phyloP scores from a whole-genome alignment of 177 flowering plant species.

The Vitis hybrid region DNA sequence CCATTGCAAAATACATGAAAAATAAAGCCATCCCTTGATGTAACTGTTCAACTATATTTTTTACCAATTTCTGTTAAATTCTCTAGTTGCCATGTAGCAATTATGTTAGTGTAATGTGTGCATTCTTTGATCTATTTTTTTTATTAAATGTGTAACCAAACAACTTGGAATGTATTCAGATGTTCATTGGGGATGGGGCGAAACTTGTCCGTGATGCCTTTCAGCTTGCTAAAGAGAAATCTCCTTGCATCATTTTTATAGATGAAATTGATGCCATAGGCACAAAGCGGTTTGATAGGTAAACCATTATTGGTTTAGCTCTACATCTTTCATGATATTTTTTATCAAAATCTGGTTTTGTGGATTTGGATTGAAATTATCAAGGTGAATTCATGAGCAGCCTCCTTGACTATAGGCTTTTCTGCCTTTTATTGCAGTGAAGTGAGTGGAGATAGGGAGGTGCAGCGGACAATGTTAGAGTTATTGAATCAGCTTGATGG shows the following conservation, averaged over 20 bases:
- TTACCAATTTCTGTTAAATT: too few relatives aligned
- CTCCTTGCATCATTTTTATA: conserved; percentile 95
- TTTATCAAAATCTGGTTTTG: not conserved
- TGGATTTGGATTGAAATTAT: not conserved
- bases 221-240: conserved; percentile 92
- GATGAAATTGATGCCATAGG: conserved; percentile 99
- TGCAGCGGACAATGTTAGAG: conserved; percentile 96
- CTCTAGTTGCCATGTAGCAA: too few relatives aligned
- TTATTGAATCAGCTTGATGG: conserved; percentile 98
- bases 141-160: not conserved
- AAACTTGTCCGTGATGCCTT: conserved; percentile 98
- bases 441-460: conserved; percentile 98
- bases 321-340: not conserved
- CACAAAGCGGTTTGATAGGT: conserved; percentile 97
- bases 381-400: not conserved
- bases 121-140: too few relatives aligned
- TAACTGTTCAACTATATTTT: too few relatives aligned
- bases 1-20: too few relatives aligned
- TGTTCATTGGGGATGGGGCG: conserved; percentile 99
- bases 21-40: too few relatives aligned
- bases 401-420: not conserved
- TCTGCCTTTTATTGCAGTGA: conserved; percentile 57
- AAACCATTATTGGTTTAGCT: not conserved
- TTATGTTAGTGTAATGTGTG: too few relatives aligned
- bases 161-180: conserved; percentile 39